phyloP scores from a whole-genome alignment of 2,329 filamentous ascomycete genomes.

The Pyrenophora tritici-repentis region DNA sequence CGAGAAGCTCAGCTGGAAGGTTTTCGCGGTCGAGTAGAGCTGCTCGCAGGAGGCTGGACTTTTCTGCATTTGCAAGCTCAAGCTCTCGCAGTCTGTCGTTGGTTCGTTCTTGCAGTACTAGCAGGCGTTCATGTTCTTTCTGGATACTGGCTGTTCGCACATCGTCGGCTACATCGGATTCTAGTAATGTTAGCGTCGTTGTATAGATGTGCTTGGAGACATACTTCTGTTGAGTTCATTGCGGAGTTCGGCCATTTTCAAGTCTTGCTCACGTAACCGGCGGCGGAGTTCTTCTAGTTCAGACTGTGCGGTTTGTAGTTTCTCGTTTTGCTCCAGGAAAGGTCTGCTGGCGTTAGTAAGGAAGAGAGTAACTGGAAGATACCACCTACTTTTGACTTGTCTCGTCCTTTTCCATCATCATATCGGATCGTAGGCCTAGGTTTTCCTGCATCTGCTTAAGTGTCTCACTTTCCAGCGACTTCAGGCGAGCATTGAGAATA shows the following conservation, averaged over 20 bases:
- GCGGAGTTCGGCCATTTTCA: conserved; percentile 43
- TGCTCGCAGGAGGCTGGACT: conserved; percentile 40
- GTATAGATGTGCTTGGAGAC: neutral
- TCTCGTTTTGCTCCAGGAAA: conserved; percentile 48
- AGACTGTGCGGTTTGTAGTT: conserved; percentile 41
- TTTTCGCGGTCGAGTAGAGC: conserved; percentile 42
- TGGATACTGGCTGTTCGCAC: conserved; percentile 36
- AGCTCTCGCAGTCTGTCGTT: conserved; percentile 43
- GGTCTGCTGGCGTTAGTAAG: conserved; percentile 25
- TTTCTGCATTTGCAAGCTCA: conserved; percentile 45
- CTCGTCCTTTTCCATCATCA: conserved; percentile 45
- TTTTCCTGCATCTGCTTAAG: conserved; percentile 51
- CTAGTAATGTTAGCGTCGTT: conserved; percentile 14
- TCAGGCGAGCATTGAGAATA: conserved; percentile 42
- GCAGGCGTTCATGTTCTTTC: conserved; percentile 43
- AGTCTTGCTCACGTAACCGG: conserved; percentile 42
- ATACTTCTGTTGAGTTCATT: conserved; percentile 45
- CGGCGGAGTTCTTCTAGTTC: conserved; percentile 44
- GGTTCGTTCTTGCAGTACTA: conserved; percentile 41
- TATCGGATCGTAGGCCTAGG: conserved; percentile 44
- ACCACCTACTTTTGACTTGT: conserved; percentile 36
- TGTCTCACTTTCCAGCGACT: conserved; percentile 47
- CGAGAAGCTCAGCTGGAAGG: conserved; percentile 39
- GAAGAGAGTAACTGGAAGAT: neutral
- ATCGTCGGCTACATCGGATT: conserved; percentile 39